These are phyloP conservation scores for Saccharomycopsis synnaedendra DNA, from an alignment of 805 yeast species.

Conservation along the genomic window DNA sequence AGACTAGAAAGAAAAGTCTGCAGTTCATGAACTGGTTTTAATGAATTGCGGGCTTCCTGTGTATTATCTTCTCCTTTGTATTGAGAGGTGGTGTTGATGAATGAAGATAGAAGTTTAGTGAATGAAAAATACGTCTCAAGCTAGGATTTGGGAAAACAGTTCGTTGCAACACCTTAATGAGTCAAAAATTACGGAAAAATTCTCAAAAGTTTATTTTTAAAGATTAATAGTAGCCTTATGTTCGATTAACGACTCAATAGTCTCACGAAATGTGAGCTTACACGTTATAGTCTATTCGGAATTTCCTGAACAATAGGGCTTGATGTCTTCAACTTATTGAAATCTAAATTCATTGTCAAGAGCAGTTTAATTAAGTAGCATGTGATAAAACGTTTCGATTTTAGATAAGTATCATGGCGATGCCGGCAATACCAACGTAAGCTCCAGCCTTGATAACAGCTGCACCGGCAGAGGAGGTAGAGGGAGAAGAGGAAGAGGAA, in stretches of 20 bases:
- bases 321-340: slow-evolving; percentile 12
- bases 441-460: slow-evolving; percentile 3
- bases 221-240: background rate
- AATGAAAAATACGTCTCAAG: no score
- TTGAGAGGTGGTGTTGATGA: no score
- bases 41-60: no score
- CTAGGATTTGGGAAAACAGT: no score
- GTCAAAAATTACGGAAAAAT: no score
- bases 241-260: slow-evolving; percentile 8
- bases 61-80: no score
- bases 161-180: no score
- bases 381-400: no score
- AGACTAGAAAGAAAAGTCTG: no score
- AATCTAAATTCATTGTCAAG: slow-evolving; percentile 8
- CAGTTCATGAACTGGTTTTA: no score
- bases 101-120: no score
- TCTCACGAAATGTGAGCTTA: background rate
- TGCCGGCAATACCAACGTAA: slow-evolving; percentile 5
- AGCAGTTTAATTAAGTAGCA: slow-evolving; percentile 4
- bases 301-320: slow-evolving; percentile 2
- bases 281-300: slow-evolving; percentile 10
- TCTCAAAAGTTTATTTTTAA: no score
- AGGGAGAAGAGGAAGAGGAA: background rate
- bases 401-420: slow-evolving; percentile 2
- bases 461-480: background rate